Base-by-base conservation (phyloP, 208 protist species). In the Trypanosoma cruzi region DNA sequence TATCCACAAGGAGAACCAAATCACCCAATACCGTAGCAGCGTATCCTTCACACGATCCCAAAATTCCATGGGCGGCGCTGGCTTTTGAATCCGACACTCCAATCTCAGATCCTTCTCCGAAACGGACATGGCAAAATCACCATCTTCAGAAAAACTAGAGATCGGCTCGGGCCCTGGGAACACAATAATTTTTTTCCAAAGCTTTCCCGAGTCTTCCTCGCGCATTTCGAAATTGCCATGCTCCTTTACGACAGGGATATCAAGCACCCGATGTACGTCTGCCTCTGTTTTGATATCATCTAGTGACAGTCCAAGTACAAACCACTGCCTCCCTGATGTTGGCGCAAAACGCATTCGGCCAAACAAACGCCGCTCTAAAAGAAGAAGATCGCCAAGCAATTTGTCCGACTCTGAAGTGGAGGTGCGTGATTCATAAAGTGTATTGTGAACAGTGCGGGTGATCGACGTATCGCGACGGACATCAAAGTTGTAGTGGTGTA, bases 401-500 rank as follows among this genome's bases (percentile, higher is more conserved):
- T 88, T 82, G 37, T 97, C 89, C 4, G 89, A 94, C 59, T 90
- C 78, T 11, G 60, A 55, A n/a, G 85, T 94, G 26, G 81, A 81
- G 29, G 66, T 66, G 34, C 71, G 68, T 16, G 78, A 75, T 44
- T 78, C 73, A 10, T 81, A 71, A 24, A 93, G 77, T 20, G 80
- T 82, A 28, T 93, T 76, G 54, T 92, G 86, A 40, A 93, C 81
- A 49, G 77, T 77, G 26, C 80, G 75, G 2, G 92, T 92, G 64
- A 96, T 95, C 22, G 52, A 26, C 2, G 71, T 88, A 74, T 97
- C 92, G 22, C 92, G 92, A 34, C 92, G 92, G 18, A 97, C 76
- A 71, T 95, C 89, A 68, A 95, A 95, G 66, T 95, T 95, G 80
- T 90, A 97, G 79, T 97, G 92, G 62, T 95, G 85, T 20, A 95